Evolutionary conservation across 139 green algal genomes (phyloP), one percentile per base, ranked within the genome.

Genomic region (Eudorina sp.): DNA sequence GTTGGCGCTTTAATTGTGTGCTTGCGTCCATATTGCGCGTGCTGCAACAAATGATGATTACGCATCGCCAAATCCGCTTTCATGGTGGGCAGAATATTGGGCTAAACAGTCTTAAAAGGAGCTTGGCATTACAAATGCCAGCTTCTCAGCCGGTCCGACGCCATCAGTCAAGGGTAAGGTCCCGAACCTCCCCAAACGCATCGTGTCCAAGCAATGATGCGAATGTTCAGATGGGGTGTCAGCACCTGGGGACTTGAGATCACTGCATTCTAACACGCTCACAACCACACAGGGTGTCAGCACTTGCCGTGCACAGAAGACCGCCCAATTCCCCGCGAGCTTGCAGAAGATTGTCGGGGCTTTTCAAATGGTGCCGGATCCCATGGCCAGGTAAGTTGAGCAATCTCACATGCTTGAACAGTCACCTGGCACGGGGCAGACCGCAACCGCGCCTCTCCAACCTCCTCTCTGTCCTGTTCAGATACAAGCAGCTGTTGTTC

Each of bases 401-500:
- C 46, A 58, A 74, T 16, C 13, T 16, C 16, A 25, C 51, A 13
- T 58, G 51, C 51, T 58, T 58, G 13, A 13, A 58, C 51, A 16
- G 13, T 16, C 51, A 58, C 16, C 51, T 58, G 51, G 13, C 51
- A 13, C 51, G 13, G 16, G 13, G 16, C 13, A 13, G 13, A 25
- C 51, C 51, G 13, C 16, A 13, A 16, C 51, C 51, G 51, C 51
- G 13, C 16, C 51, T 16, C 51, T 58, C 40, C 70, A 2, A 8
- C 41, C 41, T 38, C 31, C 74, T 27, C 46, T 31, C 45, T 68
- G 29, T 8, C 45, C 51, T 4, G 7, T 38, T 34, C 88, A 74
- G 91, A 18, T 99, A 99, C 94, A 99, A 99, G 92, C 98, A 99
- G 94, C 94, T 99, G 34, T 94, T 99, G 36, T 98, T 97, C 86